phyloP scores from a whole-genome alignment of 1,139 yeast species.

The Blastobotrys malaysiensis region DNA sequence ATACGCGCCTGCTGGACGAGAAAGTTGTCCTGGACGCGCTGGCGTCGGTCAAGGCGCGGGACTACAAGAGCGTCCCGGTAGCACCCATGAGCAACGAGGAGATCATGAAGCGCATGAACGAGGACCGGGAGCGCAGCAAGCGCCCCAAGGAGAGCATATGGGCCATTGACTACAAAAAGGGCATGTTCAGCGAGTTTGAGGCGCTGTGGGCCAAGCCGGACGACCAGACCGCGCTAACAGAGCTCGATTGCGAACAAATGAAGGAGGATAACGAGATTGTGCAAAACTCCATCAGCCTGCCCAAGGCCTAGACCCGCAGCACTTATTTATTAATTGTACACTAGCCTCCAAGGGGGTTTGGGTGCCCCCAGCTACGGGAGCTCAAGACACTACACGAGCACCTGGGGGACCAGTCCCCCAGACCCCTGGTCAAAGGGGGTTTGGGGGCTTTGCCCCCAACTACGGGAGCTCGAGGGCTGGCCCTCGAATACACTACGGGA shows the following conservation, averaged over 20 bases:
- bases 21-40: background rate
- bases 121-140: slow-evolving; percentile 79
- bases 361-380: no score
- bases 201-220: slow-evolving; percentile 44
- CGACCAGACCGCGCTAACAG: slow-evolving; percentile 39
- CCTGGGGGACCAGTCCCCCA: no score
- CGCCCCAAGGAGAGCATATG: slow-evolving; percentile 70
- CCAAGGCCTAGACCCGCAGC: background rate
- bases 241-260: slow-evolving; percentile 48
- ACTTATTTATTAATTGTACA: background rate
- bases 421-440: no score
- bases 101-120: slow-evolving; percentile 73
- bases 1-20: background rate
- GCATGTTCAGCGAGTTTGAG: slow-evolving; percentile 54
- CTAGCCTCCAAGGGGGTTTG: background rate
- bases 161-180: slow-evolving; percentile 49
- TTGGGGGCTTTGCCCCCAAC: no score
- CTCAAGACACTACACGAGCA: no score
- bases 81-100: slow-evolving; percentile 37
- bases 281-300: background rate
- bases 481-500: no score
- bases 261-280: slow-evolving; percentile 52
- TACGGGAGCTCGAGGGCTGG: no score
- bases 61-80: background rate
- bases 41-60: background rate